Conservation (phyloP, 352 stramenopile genomes). For the Globisporangium solare region DNA sequence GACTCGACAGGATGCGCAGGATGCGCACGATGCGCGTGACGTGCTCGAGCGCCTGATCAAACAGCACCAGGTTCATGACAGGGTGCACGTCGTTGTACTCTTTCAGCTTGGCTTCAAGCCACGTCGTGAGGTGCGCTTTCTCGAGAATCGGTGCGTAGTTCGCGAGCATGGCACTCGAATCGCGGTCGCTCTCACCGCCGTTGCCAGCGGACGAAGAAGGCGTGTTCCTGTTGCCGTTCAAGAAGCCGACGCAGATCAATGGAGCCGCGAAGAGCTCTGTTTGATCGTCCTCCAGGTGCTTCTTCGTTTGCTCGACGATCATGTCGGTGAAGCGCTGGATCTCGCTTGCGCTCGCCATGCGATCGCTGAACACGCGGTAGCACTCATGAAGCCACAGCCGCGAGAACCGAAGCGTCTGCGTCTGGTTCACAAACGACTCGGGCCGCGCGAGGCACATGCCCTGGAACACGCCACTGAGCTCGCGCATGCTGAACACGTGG, state of each 20-base stretch:
- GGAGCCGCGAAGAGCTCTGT: constrained; percentile 63
- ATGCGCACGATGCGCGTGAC: constrained; percentile 87
- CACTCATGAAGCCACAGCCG: constrained; percentile 91
- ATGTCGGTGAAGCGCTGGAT: constrained; percentile 79
- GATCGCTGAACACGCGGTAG: constrained; percentile 89
- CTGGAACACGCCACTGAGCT: constrained; percentile 86
- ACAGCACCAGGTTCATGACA: constrained; percentile 91
- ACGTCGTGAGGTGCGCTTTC: constrained; percentile 41
- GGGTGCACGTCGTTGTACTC: constrained; percentile 92
- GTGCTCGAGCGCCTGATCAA: constrained; percentile 89
- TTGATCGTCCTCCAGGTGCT: constrained; percentile 81
- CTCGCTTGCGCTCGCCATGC: constrained; percentile 74
- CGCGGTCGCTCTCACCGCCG: background rate
- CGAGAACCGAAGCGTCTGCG: constrained; percentile 43
- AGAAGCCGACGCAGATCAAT: constrained; percentile 71
- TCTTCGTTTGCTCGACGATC: constrained; percentile 82
- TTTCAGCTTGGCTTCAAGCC: constrained; percentile 58
- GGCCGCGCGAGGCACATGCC: constrained; percentile 67
- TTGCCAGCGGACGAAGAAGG: background rate
- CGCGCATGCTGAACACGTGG: constrained; percentile 91
- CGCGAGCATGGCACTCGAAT: constrained; percentile 9
- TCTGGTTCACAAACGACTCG: constrained; percentile 54
- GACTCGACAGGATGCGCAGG: constrained; percentile 73
- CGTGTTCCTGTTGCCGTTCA: constrained; percentile 16
- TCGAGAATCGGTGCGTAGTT: constrained; percentile 53